Evolutionary conservation across 768 basidiomycete species (phyloP).

Genomic region (Tulasnella sp.): DNA sequence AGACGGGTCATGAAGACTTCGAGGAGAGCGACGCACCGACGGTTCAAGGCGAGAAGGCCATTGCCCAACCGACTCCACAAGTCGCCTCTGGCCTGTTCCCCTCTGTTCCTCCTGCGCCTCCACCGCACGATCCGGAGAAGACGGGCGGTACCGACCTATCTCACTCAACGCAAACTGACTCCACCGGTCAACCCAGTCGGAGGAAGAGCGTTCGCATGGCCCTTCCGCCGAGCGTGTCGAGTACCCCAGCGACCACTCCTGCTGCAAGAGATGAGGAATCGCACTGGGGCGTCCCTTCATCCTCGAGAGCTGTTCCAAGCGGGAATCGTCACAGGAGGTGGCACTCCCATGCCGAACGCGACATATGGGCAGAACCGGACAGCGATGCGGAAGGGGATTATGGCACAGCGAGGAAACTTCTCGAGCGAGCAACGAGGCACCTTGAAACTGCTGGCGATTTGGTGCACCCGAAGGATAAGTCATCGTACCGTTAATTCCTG

Average conservation of each 20-base stretch:
- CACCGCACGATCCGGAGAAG: conserved; percentile 20
- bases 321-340: not conserved
- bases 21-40: too few species aligned
- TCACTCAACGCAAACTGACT: conserved; percentile 8
- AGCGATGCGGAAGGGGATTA: conserved; percentile 69
- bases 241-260: conserved; percentile 65
- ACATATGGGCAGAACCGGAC: conserved; percentile 69
- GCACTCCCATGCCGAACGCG: not conserved
- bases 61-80: not conserved
- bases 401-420: conserved; percentile 50
- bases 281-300: not conserved
- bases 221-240: conserved; percentile 47
- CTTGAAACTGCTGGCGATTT: conserved; percentile 11
- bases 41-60: too few species aligned
- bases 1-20: too few species aligned
- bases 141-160: conserved; percentile 36
- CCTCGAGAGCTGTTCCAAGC: not conserved
- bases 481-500: not conserved
- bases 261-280: conserved; percentile 48
- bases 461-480: not conserved
- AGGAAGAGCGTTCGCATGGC: conserved; percentile 77
- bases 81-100: conserved; percentile 4
- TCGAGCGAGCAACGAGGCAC: conserved; percentile 44
- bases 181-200: conserved; percentile 34
- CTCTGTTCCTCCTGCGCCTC: not conserved